Conservation (phyloP, 768 basidiomycete species). For the Wakefieldia striispora region DNA sequence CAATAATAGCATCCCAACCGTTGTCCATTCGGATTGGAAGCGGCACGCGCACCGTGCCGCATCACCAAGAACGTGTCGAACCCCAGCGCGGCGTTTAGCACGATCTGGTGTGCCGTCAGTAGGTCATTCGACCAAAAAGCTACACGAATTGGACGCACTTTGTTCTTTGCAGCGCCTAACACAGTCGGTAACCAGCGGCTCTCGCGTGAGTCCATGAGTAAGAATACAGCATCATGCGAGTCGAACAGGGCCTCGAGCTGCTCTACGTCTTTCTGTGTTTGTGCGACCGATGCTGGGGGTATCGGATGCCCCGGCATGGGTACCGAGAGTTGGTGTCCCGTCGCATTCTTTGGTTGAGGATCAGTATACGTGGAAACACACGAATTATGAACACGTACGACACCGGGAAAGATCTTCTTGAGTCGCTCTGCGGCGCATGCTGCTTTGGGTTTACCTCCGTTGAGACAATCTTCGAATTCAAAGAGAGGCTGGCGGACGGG, state of each 20-base stretch:
- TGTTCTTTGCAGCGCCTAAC: constrained; percentile 77
- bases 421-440: constrained; percentile 82
- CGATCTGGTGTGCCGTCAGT: constrained; percentile 51
- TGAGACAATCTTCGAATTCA: constrained; percentile 88
- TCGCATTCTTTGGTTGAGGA: constrained; percentile 59
- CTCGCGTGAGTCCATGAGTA: constrained; percentile 98
- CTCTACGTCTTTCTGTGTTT: constrained; percentile 64
- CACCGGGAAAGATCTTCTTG: constrained; percentile 88
- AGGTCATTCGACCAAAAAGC: not conserved
- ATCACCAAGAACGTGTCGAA: constrained; percentile 97
- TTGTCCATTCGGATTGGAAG: constrained; percentile 21
- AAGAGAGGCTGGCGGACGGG: constrained; percentile 97
- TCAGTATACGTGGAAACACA: not conserved
- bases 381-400: constrained; percentile 51
- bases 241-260: constrained; percentile 77
- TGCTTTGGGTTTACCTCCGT: constrained; percentile 93
- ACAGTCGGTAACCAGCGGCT: constrained; percentile 96
- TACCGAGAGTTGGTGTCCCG: constrained; percentile 73
- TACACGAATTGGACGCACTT: constrained; percentile 33
- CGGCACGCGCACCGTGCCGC: constrained; percentile 79
- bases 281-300: constrained; percentile 52
- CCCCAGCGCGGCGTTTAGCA: constrained; percentile 91
- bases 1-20: constrained; percentile 95
- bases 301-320: constrained; percentile 99
- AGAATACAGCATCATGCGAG: constrained; percentile 85